Conservation (phyloP, 2,329 filamentous ascomycete genomes). For the Dryadomyces quercus-mongolicae region DNA sequence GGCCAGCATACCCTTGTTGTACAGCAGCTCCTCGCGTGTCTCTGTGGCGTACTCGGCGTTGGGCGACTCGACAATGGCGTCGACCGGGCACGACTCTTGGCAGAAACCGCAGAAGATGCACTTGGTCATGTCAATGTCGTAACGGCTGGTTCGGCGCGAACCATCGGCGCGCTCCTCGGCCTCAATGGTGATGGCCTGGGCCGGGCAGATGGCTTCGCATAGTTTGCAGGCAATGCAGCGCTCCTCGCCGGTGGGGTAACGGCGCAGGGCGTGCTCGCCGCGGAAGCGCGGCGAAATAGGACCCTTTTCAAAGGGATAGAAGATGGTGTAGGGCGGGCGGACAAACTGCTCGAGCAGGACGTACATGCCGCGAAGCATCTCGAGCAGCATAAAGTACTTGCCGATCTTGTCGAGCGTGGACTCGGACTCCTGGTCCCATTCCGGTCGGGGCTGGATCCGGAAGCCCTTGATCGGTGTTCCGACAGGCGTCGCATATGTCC, state of each 20-base stretch:
- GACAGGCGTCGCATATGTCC: slow-evolving; percentile 53
- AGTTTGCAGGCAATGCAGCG: slow-evolving; percentile 99
- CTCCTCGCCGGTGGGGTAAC: slow-evolving; percentile 96
- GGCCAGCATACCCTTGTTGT: slow-evolving; percentile 66
- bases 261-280: slow-evolving; percentile 90
- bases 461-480: slow-evolving; percentile 73
- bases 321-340: slow-evolving; percentile 97
- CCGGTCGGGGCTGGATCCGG: slow-evolving; percentile 57
- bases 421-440: slow-evolving; percentile 74
- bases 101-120: slow-evolving; percentile 99
- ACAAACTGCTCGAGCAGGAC: slow-evolving; percentile 97
- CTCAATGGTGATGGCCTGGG: slow-evolving; percentile 97
- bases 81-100: slow-evolving; percentile 96
- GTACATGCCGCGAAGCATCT: slow-evolving; percentile 98
- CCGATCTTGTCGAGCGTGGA: slow-evolving; percentile 70
- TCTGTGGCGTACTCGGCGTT: slow-evolving; percentile 53
- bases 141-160: slow-evolving; percentile 86
- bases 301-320: slow-evolving; percentile 97
- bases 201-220: slow-evolving; percentile 95
- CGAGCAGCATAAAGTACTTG: slow-evolving; percentile 89
- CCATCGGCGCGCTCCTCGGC: slow-evolving; percentile 96
- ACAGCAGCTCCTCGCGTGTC: slow-evolving; percentile 82
- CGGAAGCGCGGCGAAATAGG: slow-evolving; percentile 97
- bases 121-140: slow-evolving; percentile 99
- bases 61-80: slow-evolving; percentile 64